Percentiles rank a stretch among this genome's conserved stretches.
phyloP scores from a whole-genome alignment of 768 basidiomycete species.

The Boletus barrowsii region DNA sequence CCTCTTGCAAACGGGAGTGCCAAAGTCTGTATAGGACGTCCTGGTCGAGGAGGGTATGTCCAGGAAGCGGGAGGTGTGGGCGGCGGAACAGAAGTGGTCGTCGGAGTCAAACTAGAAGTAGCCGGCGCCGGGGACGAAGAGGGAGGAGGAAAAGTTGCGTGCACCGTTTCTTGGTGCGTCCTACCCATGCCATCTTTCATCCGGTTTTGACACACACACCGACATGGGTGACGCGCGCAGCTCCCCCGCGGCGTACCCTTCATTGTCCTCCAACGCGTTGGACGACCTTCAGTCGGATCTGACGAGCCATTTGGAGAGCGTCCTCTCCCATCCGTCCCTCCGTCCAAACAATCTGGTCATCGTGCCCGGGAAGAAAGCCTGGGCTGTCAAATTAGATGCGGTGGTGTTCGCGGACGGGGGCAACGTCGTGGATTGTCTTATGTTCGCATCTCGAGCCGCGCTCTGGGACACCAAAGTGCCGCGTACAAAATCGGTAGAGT shows the following conservation, averaged over 20 bases:
- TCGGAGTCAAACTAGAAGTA: constrained; percentile 78
- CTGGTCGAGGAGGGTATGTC: constrained; percentile 67
- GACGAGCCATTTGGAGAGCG: constrained; percentile 57
- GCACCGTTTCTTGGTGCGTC: constrained; percentile 75
- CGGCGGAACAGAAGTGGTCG: constrained; percentile 74
- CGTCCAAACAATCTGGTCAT: constrained; percentile 65
- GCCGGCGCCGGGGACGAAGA: constrained; percentile 44
- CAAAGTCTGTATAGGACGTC: constrained; percentile 64
- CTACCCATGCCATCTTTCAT: background rate
- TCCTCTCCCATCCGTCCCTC: constrained; percentile 63
- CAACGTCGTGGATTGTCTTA: constrained; percentile 72
- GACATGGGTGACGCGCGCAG: constrained; percentile 41
- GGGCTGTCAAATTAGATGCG: constrained; percentile 76
- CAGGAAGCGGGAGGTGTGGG: constrained; percentile 74
- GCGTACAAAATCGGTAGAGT: constrained; percentile 66
- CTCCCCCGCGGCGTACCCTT: constrained; percentile 78
- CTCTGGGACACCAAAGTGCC: constrained; percentile 83
- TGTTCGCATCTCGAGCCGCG: constrained; percentile 76
- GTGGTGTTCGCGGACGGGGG: constrained; percentile 72
- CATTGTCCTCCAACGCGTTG: constrained; percentile 55
- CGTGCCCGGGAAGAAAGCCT: constrained; percentile 59
- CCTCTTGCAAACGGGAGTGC: constrained; percentile 87
- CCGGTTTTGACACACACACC: background rate
- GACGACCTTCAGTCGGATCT: constrained; percentile 80
- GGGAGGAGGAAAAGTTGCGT: constrained; percentile 61